phyloP scores from a whole-genome alignment of 73 alveolate genomes.

The Paramecium sexaurelia region DNA sequence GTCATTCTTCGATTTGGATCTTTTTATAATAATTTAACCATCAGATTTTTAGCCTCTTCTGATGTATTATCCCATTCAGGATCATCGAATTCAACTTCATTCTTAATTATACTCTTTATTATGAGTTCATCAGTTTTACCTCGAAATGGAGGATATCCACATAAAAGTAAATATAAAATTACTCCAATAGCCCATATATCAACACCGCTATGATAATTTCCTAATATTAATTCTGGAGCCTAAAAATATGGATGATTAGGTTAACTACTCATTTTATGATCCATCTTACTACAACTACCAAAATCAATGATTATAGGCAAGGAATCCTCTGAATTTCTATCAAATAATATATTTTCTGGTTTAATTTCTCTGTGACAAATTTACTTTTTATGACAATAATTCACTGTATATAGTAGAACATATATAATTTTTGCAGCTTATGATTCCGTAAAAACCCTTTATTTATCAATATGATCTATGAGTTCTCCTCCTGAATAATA shows the following conservation, averaged over 20 bases:
- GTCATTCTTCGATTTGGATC: slow-evolving; percentile 78
- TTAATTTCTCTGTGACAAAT: slow-evolving; percentile 81
- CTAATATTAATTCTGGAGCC: slow-evolving; percentile 73
- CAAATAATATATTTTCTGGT: slow-evolving; percentile 80
- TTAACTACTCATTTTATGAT: not conserved
- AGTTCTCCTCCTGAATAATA: slow-evolving; percentile 72
- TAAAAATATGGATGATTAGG: slow-evolving; percentile 49
- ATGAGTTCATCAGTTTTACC: slow-evolving; percentile 69
- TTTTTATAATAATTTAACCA: slow-evolving; percentile 59
- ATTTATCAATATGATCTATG: slow-evolving; percentile 18
- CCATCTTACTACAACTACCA: slow-evolving; percentile 29
- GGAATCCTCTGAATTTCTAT: slow-evolving; percentile 44
- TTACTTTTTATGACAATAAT: slow-evolving; percentile 81
- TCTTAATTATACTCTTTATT: not conserved
- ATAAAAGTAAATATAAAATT: slow-evolving; percentile 66
- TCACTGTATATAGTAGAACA: slow-evolving; percentile 75
- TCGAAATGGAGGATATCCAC: slow-evolving; percentile 77
- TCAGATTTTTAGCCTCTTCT: slow-evolving; percentile 75
- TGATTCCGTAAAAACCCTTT: slow-evolving; percentile 55
- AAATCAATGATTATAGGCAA: slow-evolving; percentile 66
- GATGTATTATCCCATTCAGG: slow-evolving; percentile 68
- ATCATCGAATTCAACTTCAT: slow-evolving; percentile 63
- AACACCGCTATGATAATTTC: slow-evolving; percentile 70
- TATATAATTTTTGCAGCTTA: slow-evolving; percentile 69
- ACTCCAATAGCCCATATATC: slow-evolving; percentile 82